phyloP scores from a whole-genome alignment of 805 yeast genomes.

The Barnettozyma siamensis region DNA sequence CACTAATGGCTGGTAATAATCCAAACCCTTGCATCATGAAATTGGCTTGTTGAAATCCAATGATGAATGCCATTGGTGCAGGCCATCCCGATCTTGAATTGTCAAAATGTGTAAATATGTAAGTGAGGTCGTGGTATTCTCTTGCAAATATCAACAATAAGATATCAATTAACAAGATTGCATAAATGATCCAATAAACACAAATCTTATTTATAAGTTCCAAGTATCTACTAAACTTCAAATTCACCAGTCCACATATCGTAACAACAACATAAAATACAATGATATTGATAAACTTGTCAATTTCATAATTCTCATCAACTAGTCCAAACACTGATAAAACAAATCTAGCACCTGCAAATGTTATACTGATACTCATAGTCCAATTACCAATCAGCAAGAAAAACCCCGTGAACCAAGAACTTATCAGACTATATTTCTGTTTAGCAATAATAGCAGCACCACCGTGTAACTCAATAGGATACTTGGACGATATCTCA shows the following conservation, averaged over 20 bases:
- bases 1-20: constrained; percentile 74
- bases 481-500: constrained; percentile 73
- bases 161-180: constrained; percentile 63
- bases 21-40: constrained; percentile 82
- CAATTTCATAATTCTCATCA: constrained; percentile 51
- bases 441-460: constrained; percentile 64
- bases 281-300: constrained; percentile 47
- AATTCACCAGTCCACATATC: constrained; percentile 57
- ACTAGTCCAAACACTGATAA: constrained; percentile 60
- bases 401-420: constrained; percentile 81
- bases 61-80: constrained; percentile 59
- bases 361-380: constrained; percentile 66
- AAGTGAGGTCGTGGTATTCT: constrained; percentile 51
- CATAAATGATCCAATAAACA: constrained; percentile 70
- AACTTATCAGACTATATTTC: constrained; percentile 47
- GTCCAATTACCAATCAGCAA: constrained; percentile 72
- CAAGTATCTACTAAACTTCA: constrained; percentile 51
- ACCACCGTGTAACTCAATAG: constrained; percentile 73
- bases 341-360: constrained; percentile 71
- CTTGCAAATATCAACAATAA: constrained; percentile 51
- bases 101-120: constrained; percentile 62
- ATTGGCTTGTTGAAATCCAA: constrained; percentile 74
- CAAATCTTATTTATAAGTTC: constrained; percentile 63
- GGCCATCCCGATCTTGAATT: constrained; percentile 76
- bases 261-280: constrained; percentile 53